Evolutionary conservation across 108 stramenopile species (phyloP).

Genomic region (Cyclotella sp.): DNA sequence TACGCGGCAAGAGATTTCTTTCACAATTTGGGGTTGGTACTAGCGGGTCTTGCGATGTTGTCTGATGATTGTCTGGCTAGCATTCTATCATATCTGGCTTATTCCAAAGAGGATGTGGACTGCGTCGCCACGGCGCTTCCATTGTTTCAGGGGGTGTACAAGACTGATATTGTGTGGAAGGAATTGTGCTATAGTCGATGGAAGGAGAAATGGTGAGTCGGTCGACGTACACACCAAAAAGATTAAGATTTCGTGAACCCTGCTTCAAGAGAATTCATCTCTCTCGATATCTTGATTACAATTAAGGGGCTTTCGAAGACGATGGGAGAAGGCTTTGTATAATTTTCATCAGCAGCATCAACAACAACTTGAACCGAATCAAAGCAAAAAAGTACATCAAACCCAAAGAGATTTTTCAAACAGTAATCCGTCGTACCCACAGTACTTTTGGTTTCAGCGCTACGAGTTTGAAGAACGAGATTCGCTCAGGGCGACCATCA

Average conservation of each 20-base stretch:
- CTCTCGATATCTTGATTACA: not conserved
- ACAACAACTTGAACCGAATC: not conserved
- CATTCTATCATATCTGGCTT: slow-evolving; percentile 15
- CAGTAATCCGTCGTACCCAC: not conserved
- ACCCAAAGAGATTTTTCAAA: not conserved
- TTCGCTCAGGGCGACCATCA: not conserved
- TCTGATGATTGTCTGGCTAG: slow-evolving; percentile 30
- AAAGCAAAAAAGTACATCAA: not conserved
- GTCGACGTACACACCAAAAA: not conserved
- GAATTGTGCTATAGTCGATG: slow-evolving; percentile 26
- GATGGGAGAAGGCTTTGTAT: slow-evolving; percentile 12
- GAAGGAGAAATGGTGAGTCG: slow-evolving; percentile 20
- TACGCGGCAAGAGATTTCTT: slow-evolving; percentile 73
- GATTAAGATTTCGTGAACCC: not conserved
- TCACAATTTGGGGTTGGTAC: slow-evolving; percentile 11
- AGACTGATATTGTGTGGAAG: slow-evolving; percentile 27
- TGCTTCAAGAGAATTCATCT: not conserved
- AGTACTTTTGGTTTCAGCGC: slow-evolving; percentile 21
- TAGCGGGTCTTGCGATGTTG: slow-evolving; percentile 22
- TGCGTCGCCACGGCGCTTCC: slow-evolving; percentile 11
- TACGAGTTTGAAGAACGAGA: slow-evolving; percentile 28
- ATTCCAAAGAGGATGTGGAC: slow-evolving; percentile 14
- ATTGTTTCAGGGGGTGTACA: slow-evolving; percentile 18
- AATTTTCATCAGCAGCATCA: slow-evolving; percentile 1
- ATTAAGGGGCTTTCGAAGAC: slow-evolving; percentile 14